phyloP scores from a whole-genome alignment of 192 early-diverging fungal genomes.

The Mortierella alpina region DNA sequence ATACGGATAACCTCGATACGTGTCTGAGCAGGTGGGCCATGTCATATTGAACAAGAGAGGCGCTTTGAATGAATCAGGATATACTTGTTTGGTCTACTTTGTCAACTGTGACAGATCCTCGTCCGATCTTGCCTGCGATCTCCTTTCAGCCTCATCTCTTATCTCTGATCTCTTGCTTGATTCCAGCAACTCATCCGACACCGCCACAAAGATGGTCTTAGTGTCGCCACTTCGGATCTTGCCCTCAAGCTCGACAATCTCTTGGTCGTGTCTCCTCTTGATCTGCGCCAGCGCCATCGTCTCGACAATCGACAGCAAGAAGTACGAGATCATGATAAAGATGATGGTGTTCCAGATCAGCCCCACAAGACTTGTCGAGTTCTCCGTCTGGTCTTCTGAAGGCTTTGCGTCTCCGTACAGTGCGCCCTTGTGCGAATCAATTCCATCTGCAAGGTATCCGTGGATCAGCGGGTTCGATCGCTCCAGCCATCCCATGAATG shows the following conservation, averaged over 20 bases:
- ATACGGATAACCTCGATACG: too few species aligned
- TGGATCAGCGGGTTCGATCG: conserved; percentile 68
- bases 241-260: conserved; percentile 51
- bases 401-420: conserved; percentile 6
- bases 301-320: conserved; percentile 85
- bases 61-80: too few species aligned
- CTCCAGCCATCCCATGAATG: conserved; percentile 67
- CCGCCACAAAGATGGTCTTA: conserved; percentile 19
- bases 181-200: conserved; percentile 20
- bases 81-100: too few species aligned
- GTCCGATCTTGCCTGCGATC: too few species aligned
- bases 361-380: conserved; percentile 66
- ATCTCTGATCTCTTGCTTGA: conserved; percentile 1
- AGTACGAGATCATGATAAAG: conserved; percentile 87
- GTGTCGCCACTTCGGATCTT: conserved; percentile 45
- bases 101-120: too few species aligned
- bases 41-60: too few species aligned
- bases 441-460: conserved; percentile 49
- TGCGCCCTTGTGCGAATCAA: conserved; percentile 39
- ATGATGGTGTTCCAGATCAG: conserved; percentile 85
- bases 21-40: too few species aligned
- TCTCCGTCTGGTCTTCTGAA: conserved; percentile 37
- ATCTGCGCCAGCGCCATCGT: conserved; percentile 83
- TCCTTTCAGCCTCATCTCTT: too few species aligned
- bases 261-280: conserved; percentile 60